Base-by-base conservation (phyloP, 345 rosid species). In the Raphanus raphanistrum region DNA sequence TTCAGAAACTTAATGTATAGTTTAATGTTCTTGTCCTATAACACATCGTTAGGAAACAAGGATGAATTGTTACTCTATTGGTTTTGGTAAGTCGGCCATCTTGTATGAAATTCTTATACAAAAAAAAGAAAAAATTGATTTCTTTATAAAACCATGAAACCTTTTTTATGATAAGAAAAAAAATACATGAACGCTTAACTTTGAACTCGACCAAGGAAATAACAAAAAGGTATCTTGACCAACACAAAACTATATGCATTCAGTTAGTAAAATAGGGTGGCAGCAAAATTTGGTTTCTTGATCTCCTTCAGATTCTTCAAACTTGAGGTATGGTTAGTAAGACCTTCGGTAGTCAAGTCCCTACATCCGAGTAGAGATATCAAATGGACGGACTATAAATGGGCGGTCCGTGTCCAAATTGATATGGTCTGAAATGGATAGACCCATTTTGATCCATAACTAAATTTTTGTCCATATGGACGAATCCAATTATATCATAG, bases 311-410 rank as follows among this genome's bases (percentile, higher is more conserved):
- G 45, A 50, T 69, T 82, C 82, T 79, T 88, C 87, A 88, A 64
- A 28, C 74, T 79, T 2, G 82, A 71, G 0, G 79, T 78, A 0
- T 6, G 7, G 4, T 48, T 83, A 35, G 31, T 66, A 28, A 88
- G 83, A 38, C 84, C 90, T 73, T 89, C 68, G 36, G 84, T 73
- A 1, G 81, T 86, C 85, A 93, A 83, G 79, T 85, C 85, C 0
- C 69, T 76, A 81, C 92, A 89, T n/a, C n/a, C n/a, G n/a, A n/a
- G n/a, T n/a, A n/a, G n/a, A n/a, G n/a, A n/a, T n/a, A n/a, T n/a
- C n/a, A n/a, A n/a, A n/a, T n/a, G n/a, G n/a, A n/a, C n/a, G n/a
- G n/a, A n/a, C n/a, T n/a, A n/a, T n/a, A n/a, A n/a, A n/a, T n/a
- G n/a, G n/a, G n/a, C n/a, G n/a, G n/a, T n/a, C n/a, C n/a, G n/a